Percentiles rank a stretch among this genome's conserved stretches.
These are phyloP conservation scores for Leucosporidium creatinivorum DNA, from an alignment of 768 basidiomycete species.

Conservation along the genomic window DNA sequence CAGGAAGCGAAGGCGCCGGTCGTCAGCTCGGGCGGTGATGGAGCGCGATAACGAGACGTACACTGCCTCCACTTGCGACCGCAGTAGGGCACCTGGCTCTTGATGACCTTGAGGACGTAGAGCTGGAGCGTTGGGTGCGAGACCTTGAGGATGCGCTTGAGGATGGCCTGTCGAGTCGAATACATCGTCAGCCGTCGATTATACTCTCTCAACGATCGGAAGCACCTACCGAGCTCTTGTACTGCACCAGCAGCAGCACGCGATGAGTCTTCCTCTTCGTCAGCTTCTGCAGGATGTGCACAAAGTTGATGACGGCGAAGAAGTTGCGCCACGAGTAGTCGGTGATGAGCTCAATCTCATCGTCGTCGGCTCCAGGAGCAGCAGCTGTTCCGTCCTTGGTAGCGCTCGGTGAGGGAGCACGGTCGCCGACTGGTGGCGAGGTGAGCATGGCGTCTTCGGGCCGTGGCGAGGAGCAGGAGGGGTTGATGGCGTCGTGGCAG, in stretches of 20 bases:
- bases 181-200: background rate
- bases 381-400: background rate
- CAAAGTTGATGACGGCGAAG: conserved; percentile 93
- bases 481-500: conserved; percentile 69
- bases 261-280: conserved; percentile 90
- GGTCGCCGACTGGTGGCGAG: conserved; percentile 45
- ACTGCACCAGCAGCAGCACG: conserved; percentile 92
- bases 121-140: conserved; percentile 89
- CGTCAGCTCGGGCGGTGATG: background rate
- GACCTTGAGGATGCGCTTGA: conserved; percentile 89
- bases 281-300: conserved; percentile 94
- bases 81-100: conserved; percentile 97
- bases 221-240: conserved; percentile 77
- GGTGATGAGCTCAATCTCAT: conserved; percentile 83
- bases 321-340: conserved; percentile 98
- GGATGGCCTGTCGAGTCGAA: conserved; percentile 62
- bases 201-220: conserved; percentile 37
- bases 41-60: conserved; percentile 44
- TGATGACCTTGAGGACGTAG: conserved; percentile 91
- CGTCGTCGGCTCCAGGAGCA: conserved; percentile 42
- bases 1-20: background rate
- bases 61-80: conserved; percentile 97
- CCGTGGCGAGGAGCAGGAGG: conserved; percentile 51
- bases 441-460: conserved; percentile 63
- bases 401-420: background rate